Evolutionary conservation across 129 eudicot genomes (phyloP), one percentile per base, ranked within the genome.

Genomic region (Erigeron canadensis): DNA sequence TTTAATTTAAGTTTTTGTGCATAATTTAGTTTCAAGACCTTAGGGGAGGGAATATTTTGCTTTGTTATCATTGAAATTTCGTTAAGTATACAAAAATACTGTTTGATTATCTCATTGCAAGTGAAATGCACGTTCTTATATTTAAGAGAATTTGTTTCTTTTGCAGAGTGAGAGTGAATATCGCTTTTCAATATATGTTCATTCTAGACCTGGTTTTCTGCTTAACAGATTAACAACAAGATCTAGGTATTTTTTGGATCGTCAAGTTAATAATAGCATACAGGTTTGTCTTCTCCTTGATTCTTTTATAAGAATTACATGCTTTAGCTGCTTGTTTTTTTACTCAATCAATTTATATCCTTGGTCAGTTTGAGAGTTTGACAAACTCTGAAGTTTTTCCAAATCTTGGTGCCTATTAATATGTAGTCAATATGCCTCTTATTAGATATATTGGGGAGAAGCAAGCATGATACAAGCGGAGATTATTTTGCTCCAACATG

Each of bases 381-480:
- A 28, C 34, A 28, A 28, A 41, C 46, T 57, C 28, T 47, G 8
- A 38, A 57, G 42, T 53, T 39, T 50, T 28, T 23, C 51, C 58
- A 63, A 37, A 55, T 56, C 34, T 18, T 39, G 38, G 51, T 19
- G 62, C 67, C 65, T 53, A 10, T 43, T 38, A 7, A 74, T 68
- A 77, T 44, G 47, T 57, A 75, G 58, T 22, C 21, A 74, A 44
- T 65, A 41, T 57, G 76, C 67, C 76, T 74, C 53, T 53, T 61
- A 11, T 78, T 79, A 94, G 98, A 84, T 94, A 81, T 96, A 89
- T 59, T 94, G 98, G 98, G 98, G 98, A 79, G 98, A 85, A 86
- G 95, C 97, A 71, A 89, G 82, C 86, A 94, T 94, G 98, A 87
- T 94, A 62, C 85, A 83, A 80, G 98, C 98, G 19, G 98, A 94